Evolutionary conservation across 805 yeast species (phyloP).

Genomic region (Starmerella tilneyi): DNA sequence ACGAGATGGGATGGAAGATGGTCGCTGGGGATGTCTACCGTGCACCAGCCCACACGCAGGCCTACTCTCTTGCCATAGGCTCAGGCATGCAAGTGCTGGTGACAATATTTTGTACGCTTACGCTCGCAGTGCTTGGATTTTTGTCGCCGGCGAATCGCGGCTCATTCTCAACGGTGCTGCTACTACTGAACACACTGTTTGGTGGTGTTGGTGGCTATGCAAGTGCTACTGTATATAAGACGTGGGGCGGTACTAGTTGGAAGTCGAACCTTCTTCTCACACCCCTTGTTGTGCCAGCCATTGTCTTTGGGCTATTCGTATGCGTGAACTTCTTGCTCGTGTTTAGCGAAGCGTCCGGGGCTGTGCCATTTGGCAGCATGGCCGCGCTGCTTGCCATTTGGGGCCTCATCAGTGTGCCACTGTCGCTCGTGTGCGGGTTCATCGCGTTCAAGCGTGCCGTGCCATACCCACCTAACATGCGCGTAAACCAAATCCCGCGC

Average conservation of each 20-base stretch:
- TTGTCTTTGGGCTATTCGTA: conserved; percentile 51
- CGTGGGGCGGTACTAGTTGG: conserved; percentile 89
- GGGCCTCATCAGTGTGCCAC: conserved; percentile 76
- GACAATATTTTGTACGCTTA: conserved; percentile 62
- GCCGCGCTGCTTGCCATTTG: conserved; percentile 69
- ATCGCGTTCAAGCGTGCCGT: conserved; percentile 55
- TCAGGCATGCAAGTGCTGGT: conserved; percentile 76
- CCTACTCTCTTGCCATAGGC: conserved; percentile 73
- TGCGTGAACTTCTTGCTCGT: conserved; percentile 74
- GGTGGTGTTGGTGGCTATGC: conserved; percentile 78
- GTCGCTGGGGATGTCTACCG: conserved; percentile 93
- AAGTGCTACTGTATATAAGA: conserved; percentile 76
- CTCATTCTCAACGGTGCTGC: conserved; percentile 79
- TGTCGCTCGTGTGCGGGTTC: conserved; percentile 74
- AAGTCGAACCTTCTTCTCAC: conserved; percentile 72
- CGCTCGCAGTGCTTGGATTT: conserved; percentile 79
- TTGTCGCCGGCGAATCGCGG: conserved; percentile 93
- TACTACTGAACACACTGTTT: conserved; percentile 67
- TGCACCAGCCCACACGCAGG: conserved; percentile 58
- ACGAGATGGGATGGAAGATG: conserved; percentile 95
- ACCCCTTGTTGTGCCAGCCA: conserved; percentile 78
- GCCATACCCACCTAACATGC: conserved; percentile 56
- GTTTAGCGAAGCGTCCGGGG: conserved; percentile 75
- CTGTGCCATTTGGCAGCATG: conserved; percentile 87
- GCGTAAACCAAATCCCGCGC: conserved; percentile 91